These are phyloP conservation scores for Saccharomyces hybrid DNA, from an alignment of 1,139 yeast genomes.

Conservation along the genomic window DNA sequence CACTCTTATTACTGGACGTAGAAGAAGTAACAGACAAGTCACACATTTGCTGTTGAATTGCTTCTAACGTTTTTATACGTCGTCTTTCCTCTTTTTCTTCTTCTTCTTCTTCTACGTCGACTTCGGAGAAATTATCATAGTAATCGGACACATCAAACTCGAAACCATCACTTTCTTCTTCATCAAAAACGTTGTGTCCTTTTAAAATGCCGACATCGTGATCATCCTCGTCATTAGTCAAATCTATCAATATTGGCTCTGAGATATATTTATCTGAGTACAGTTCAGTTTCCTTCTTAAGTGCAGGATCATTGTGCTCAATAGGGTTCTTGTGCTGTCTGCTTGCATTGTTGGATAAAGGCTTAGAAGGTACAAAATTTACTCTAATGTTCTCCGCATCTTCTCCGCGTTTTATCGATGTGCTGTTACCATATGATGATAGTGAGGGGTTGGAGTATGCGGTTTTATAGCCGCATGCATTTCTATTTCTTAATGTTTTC, in stretches of 20 bases:
- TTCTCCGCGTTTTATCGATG: not conserved
- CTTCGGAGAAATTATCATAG: constrained; percentile 19
- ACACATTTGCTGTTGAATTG: constrained; percentile 25
- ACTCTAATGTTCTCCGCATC: constrained; percentile 4
- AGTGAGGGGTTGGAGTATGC: not conserved
- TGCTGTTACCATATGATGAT: not conserved
- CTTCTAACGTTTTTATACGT: constrained; percentile 7
- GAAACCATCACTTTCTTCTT: constrained; percentile 48
- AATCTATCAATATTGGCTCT: constrained; percentile 8
- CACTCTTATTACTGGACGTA: not conserved
- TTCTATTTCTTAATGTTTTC: constrained; percentile 12
- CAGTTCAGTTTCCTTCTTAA: not conserved
- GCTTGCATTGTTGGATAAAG: constrained; percentile 27
- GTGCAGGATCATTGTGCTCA: not conserved
- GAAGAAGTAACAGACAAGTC: constrained; percentile 12
- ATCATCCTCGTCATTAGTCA: constrained; percentile 9
- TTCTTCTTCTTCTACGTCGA: constrained; percentile 18
- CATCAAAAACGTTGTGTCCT: constrained; percentile 37
- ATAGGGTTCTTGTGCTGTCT: not conserved
- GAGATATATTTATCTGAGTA: constrained; percentile 30
- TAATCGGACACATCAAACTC: constrained; percentile 21
- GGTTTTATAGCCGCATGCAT: not conserved
- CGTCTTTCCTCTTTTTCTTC: constrained; percentile 21
- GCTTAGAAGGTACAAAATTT: constrained; percentile 23
- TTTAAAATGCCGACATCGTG: not conserved